phyloP scores from a whole-genome alignment of 2,329 filamentous ascomycete species.

The Curvularia sp. region DNA sequence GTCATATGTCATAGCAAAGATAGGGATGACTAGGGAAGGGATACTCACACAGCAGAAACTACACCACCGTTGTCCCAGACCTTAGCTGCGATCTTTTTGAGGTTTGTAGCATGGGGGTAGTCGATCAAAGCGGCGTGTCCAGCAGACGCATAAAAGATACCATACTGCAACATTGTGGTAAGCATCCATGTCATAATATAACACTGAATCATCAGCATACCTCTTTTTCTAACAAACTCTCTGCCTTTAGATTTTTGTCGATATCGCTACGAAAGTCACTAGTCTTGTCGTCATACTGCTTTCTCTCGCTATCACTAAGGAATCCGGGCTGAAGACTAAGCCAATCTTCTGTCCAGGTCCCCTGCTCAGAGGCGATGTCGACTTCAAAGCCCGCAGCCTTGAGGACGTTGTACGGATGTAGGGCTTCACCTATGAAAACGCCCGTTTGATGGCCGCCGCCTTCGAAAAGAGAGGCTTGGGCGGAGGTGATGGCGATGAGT shows the following conservation, averaged over 20 bases:
- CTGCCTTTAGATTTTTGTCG: not conserved
- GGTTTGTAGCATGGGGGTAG: not conserved
- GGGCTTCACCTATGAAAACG: not conserved
- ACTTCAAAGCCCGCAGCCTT: not conserved
- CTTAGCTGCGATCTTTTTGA: not conserved
- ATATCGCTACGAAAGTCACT: not conserved
- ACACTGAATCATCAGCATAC: not conserved
- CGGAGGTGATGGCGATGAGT: not conserved
- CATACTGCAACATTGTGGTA: not conserved
- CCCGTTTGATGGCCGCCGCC: not conserved
- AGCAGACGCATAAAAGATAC: not conserved
- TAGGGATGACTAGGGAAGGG: not conserved
- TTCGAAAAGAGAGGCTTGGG: not conserved
- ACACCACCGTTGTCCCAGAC: not conserved
- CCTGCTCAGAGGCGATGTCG: not conserved
- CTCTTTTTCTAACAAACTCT: not conserved
- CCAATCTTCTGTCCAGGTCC: not conserved
- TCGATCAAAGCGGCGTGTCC: not conserved
- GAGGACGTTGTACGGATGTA: not conserved
- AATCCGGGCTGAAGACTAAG: not conserved
- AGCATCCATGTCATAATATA: not conserved
- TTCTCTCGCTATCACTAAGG: not conserved
- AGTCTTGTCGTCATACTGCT: not conserved
- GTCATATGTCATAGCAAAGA: not conserved
- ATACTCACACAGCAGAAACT: not conserved